A percentile compares a stretch with the other conserved stretches of the same genome.
Conservation (phyloP, 139 green algal genomes). For the Microglena sp. region DNA sequence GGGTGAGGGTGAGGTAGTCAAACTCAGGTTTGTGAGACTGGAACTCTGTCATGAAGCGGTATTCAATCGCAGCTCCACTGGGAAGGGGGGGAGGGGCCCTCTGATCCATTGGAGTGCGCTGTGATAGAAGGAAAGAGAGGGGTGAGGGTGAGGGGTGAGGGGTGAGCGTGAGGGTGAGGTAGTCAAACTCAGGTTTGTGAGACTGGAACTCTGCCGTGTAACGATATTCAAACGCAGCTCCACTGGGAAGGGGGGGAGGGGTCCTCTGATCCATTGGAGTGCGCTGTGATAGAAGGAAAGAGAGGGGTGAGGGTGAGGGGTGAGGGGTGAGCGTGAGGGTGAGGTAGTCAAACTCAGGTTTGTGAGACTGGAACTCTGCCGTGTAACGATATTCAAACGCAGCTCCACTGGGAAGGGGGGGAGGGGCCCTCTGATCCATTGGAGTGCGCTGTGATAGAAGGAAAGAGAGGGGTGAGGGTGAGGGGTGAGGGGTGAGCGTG, state of each 20-base stretch:
- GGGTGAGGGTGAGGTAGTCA: conserved; percentile 90
- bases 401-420: conserved; percentile 22
- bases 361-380: conserved; percentile 97
- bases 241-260: too few relatives aligned
- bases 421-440: conserved; percentile 31
- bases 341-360: conserved; percentile 94
- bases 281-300: too few relatives aligned
- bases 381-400: conserved; percentile 88
- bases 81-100: conserved; percentile 15
- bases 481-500: too few relatives aligned
- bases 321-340: too few relatives aligned
- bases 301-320: too few relatives aligned
- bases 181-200: neutral
- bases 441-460: conserved; percentile 19
- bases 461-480: neutral
- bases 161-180: neutral
- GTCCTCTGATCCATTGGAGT: too few relatives aligned
- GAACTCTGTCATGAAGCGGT: conserved; percentile 97
- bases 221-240: too few relatives aligned
- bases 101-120: conserved; percentile 35
- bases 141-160: too few relatives aligned
- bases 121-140: conserved; percentile 13
- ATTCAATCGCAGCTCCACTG: conserved; percentile 62
- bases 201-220: too few relatives aligned
- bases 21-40: conserved; percentile 95